Base-by-base conservation (phyloP, 495 filamentous ascomycete genomes). In the Xylaria castorea region DNA sequence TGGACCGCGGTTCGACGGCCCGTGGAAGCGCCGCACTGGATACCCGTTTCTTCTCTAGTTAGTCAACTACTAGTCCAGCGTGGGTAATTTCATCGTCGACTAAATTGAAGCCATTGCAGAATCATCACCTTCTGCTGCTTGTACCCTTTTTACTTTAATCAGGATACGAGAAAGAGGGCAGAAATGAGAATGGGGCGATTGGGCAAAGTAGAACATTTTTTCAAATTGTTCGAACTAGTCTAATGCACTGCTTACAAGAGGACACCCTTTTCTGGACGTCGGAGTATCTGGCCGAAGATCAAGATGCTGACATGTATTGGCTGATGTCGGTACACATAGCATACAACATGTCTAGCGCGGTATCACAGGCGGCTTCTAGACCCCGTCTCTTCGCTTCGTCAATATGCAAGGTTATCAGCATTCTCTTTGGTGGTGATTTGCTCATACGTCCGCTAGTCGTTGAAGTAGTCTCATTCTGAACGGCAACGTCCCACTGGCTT, bases 1-100 rank as follows among this genome's bases (percentile, higher is more conserved):
- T 70, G 50, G 66, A 42, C 60, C 71, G 73, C 77, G 77, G 77
- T 64, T 72, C 53, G 74, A 75, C 77, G 77, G 77, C 34, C 77
- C 77, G 77, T 44, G 75, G 74, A 76, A 76, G 77, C 77, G 75
- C 71, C 42, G 51, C 36, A 30, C 25, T 58, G 40, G 68, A 60
- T 57, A 22, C 44, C 57, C 57, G 46, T 48, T 25, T 71, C 36
- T 34, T n/a, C 53, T 60, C 51, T 51, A 48, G 55, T n/a, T 51
- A 48, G 55, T n/a, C 11, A 5, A 51, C 38, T 34, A 12, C 57
- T 48, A 42, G 38, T 42, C 38, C n/a, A 53, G 9, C 32, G 46
- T 38, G 64, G 32, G n/a, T 25, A 20, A 30, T 51, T 51, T 50
- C 34, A 36, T 57, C 36, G 36, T 42, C n/a, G 16, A 20, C 48